Conservation (phyloP, 768 basidiomycete genomes). For the Termitomyces sp. region DNA sequence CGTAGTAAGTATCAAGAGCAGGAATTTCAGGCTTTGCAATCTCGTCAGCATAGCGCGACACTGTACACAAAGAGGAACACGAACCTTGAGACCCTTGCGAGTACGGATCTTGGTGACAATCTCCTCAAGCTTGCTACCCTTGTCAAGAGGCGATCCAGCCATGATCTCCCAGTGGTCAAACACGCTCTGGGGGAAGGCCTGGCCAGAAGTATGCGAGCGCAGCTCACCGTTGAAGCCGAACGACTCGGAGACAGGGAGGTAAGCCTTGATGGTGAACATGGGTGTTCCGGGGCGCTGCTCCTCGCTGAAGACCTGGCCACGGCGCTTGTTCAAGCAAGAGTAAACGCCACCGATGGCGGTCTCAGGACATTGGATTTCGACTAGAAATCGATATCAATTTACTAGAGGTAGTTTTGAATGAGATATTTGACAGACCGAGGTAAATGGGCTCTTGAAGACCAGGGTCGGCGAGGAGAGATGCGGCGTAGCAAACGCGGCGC, state of each 20-base stretch:
- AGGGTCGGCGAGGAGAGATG: constrained; percentile 87
- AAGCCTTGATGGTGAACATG: constrained; percentile 99
- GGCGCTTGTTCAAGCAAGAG: constrained; percentile 88
- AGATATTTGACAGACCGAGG: constrained; percentile 50
- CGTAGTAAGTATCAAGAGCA: constrained; percentile 84
- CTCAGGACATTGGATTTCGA: constrained; percentile 98
- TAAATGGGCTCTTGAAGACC: constrained; percentile 95
- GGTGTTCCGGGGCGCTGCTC: constrained; percentile 98
- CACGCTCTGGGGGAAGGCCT: constrained; percentile 96
- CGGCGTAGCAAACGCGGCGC: constrained; percentile 95
- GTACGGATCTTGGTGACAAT: constrained; percentile 76
- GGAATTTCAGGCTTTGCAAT: constrained; percentile 75
- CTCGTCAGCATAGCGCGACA: constrained; percentile 5
- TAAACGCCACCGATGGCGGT: constrained; percentile 98
- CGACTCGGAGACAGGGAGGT: constrained; percentile 86
- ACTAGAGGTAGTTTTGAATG: neutral
- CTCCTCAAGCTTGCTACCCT: constrained; percentile 88
- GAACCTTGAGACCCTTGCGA: constrained; percentile 93
- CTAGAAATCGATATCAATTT: constrained; percentile 31
- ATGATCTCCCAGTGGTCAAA: constrained; percentile 92
- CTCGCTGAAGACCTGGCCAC: constrained; percentile 97
- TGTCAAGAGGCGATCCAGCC: constrained; percentile 79
- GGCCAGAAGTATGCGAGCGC: constrained; percentile 86
- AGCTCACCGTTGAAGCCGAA: constrained; percentile 99
- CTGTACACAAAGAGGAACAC: constrained; percentile 2